Evolutionary conservation across 2,329 filamentous ascomycete genomes (phyloP).

Genomic region (Arthrobotrys entomopaga): DNA sequence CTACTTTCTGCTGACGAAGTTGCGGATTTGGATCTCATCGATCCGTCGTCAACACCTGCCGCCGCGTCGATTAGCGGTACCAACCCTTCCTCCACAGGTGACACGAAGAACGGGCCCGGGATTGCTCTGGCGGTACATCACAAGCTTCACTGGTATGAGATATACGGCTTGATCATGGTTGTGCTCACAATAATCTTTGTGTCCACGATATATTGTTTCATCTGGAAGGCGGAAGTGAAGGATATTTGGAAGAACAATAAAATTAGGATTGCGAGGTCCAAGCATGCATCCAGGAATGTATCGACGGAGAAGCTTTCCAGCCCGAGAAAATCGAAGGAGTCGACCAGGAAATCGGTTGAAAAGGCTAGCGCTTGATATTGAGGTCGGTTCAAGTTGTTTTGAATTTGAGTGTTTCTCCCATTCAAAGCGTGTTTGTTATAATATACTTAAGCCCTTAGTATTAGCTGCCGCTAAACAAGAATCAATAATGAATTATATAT

Average conservation of each 20-base stretch:
- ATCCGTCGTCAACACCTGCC: conserved; percentile 2
- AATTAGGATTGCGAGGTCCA: background rate
- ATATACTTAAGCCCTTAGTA: too few relatives aligned
- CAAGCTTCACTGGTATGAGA: conserved; percentile 29
- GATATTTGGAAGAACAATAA: conserved; percentile 11
- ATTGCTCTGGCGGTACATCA: background rate
- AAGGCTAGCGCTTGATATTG: background rate
- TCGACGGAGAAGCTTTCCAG: conserved; percentile 15
- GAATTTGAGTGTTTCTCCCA: background rate
- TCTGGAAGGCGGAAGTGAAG: conserved; percentile 19
- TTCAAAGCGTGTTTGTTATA: too few relatives aligned
- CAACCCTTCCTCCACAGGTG: background rate
- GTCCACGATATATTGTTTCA: conserved; percentile 10
- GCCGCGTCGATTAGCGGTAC: background rate
- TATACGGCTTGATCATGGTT: conserved; percentile 19
- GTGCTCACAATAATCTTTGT: conserved; percentile 17
- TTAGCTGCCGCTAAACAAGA: too few relatives aligned
- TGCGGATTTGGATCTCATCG: background rate
- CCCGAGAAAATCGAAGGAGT: conserved; percentile 9
- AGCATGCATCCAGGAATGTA: background rate
- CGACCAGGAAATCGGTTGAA: background rate
- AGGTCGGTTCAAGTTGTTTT: background rate
- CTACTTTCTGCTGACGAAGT: background rate
- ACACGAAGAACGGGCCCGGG: conserved; percentile 10
- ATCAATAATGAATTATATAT: too few relatives aligned